Percentiles rank a stretch among this genome's conserved stretches.
These are phyloP conservation scores for Eimeria praecox DNA, from an alignment of 169 alveolate genomes.

Conservation along the genomic window DNA sequence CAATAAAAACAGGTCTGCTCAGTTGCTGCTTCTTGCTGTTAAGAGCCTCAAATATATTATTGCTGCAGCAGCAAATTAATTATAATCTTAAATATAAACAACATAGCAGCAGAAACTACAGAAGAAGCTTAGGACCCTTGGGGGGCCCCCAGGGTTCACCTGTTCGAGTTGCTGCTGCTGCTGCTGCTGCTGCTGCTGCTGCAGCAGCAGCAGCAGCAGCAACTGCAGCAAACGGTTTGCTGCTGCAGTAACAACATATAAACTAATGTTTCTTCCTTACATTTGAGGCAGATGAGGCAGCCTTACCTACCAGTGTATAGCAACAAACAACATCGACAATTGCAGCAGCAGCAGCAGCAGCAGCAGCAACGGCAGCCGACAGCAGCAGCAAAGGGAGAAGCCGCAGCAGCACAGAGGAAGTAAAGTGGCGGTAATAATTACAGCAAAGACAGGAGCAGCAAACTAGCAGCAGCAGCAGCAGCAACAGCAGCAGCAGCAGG, in stretches of 20 bases:
- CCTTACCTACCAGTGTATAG: neutral
- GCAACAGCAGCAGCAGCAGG: slow-evolving; percentile 22
- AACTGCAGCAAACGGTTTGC: neutral
- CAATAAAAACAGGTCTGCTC: neutral
- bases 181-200: neutral
- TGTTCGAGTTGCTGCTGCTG: neutral
- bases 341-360: slow-evolving; percentile 42
- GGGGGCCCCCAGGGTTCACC: slow-evolving; percentile 18
- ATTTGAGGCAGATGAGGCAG: neutral
- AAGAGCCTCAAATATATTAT: neutral
- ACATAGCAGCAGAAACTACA: neutral
- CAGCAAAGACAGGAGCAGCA: slow-evolving; percentile 17
- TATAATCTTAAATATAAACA: neutral
- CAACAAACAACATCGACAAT: too few relatives aligned
- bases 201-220: neutral
- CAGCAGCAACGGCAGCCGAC: neutral
- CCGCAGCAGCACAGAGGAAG: neutral
- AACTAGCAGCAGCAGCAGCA: neutral
- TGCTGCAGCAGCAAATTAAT: neutral
- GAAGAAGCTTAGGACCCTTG: neutral
- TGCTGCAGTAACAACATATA: neutral
- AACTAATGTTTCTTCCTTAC: neutral
- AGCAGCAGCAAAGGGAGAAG: slow-evolving; percentile 9
- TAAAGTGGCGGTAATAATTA: neutral
- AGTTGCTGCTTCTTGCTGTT: neutral